Conservation (phyloP, 768 basidiomycete species). For the Chalciporus pseudorubinellus region DNA sequence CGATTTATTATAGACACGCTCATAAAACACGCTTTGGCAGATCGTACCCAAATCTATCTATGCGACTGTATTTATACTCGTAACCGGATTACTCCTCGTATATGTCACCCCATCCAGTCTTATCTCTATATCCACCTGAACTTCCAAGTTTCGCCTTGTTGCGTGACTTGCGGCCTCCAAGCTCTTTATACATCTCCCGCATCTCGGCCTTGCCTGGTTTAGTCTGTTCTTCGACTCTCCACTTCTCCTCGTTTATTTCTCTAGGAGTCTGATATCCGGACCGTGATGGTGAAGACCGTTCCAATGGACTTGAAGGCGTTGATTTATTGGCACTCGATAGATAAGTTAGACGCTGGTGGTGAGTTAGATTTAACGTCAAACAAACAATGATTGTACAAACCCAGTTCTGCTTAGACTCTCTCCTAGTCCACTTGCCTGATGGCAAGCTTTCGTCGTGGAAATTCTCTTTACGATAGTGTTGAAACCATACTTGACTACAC, state of each 20-base stretch:
- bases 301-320: conserved; percentile 42
- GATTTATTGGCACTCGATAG: conserved; percentile 40
- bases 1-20: conserved; percentile 13
- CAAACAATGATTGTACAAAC: conserved; percentile 30
- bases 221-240: conserved; percentile 53
- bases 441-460: conserved; percentile 79
- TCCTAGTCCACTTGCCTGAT: conserved; percentile 86
- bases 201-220: conserved; percentile 77
- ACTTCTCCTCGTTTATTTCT: conserved; percentile 76
- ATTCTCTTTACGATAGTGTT: conserved; percentile 82
- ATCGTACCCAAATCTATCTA: not conserved
- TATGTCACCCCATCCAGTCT: conserved; percentile 67
- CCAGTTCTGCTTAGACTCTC: conserved; percentile 95
- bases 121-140: conserved; percentile 62
- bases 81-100: conserved; percentile 24
- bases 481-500: conserved; percentile 78
- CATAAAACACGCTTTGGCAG: not conserved
- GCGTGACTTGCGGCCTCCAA: conserved; percentile 80
- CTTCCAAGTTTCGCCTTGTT: conserved; percentile 74
- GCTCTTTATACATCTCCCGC: conserved; percentile 88
- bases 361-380: conserved; percentile 9
- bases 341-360: conserved; percentile 52
- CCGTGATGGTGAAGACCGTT: conserved; percentile 47
- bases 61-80: not conserved
- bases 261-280: conserved; percentile 76